Evolutionary conservation across 345 rosid species (phyloP).

Genomic region (Moringa oleifera): DNA sequence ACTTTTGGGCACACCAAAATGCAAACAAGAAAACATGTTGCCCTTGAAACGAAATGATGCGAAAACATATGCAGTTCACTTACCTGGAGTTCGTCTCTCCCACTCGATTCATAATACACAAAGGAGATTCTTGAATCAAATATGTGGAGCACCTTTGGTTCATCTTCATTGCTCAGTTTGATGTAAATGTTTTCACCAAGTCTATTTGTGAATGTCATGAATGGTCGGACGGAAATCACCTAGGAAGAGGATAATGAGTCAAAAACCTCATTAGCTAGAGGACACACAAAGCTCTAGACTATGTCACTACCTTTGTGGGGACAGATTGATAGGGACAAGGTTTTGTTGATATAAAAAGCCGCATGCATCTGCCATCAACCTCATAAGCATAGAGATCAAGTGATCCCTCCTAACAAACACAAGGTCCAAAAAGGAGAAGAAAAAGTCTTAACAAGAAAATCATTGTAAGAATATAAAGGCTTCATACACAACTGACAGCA

Average conservation of each 20-base stretch:
- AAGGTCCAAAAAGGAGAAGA: conserved; percentile 11
- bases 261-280: conserved; percentile 10
- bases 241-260: conserved; percentile 19
- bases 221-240: conserved; percentile 89
- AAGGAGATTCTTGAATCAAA: conserved; percentile 82
- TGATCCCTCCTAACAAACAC: conserved; percentile 75
- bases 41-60: background rate
- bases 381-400: conserved; percentile 68
- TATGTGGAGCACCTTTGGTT: conserved; percentile 65
- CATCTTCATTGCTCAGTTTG: conserved; percentile 69
- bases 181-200: conserved; percentile 72
- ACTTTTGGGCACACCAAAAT: background rate
- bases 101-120: conserved; percentile 42
- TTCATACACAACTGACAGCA: background rate
- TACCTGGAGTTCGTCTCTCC: conserved; percentile 81
- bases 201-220: conserved; percentile 91
- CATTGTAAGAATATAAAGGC: background rate
- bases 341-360: conserved; percentile 76
- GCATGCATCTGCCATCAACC: conserved; percentile 69
- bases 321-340: conserved; percentile 77
- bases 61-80: conserved; percentile 11
- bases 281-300: background rate
- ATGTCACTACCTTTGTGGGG: conserved; percentile 72
- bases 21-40: background rate
- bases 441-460: conserved; percentile 3